Evolutionary conservation across 2,329 filamentous ascomycete genomes (phyloP), one percentile per base, ranked within the genome.

Genomic region (Moelleriella libera): DNA sequence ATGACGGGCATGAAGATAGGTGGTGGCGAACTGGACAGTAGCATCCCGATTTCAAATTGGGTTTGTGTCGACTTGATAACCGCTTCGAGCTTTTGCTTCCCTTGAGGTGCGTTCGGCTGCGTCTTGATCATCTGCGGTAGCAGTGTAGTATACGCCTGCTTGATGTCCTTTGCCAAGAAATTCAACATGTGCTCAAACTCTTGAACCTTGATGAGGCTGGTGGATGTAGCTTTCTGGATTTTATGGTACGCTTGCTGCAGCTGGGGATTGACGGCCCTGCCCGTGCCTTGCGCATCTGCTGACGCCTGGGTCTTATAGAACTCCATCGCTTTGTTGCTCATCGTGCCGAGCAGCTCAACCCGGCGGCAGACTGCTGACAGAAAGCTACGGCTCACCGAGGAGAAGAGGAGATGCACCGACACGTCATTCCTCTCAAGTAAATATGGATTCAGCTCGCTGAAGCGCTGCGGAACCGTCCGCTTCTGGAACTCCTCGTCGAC

Each of bases 321-420:
- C 5, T 68, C 66, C 9, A 72, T 69, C 2, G 75, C 72, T 41
- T 68, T 64, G 34, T 61, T 63, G 41, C 72, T 72, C 7, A 77
- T 61, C 5, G 53, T 53, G 47, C 80, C 71, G 53, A 85, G 66
- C 51, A 80, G 74, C 4, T 67, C 63, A 28, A 88, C 69, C 31
- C 81, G 76, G 41, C 79, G 79, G 60, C 79, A 85, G 44, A 80
- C 71, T 31, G 83, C 79, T 30, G 78, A 78, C 28, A 94, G 69
- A 52, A 90, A 83, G 21, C 79, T 78, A 10, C 88, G 78, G 9
- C 83, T 83, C 46, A 83, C 80, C 31, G 84, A 88, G 56, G 81
- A 84, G 31, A 94, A 74, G 21, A 92, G 60, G 43, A 83, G 65
- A 52, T 83, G 78, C 9, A 83, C 63, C 1, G 76, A 69, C 37